Base-by-base conservation (phyloP, 495 filamentous ascomycete species). In the Podospora tetraspora region DNA sequence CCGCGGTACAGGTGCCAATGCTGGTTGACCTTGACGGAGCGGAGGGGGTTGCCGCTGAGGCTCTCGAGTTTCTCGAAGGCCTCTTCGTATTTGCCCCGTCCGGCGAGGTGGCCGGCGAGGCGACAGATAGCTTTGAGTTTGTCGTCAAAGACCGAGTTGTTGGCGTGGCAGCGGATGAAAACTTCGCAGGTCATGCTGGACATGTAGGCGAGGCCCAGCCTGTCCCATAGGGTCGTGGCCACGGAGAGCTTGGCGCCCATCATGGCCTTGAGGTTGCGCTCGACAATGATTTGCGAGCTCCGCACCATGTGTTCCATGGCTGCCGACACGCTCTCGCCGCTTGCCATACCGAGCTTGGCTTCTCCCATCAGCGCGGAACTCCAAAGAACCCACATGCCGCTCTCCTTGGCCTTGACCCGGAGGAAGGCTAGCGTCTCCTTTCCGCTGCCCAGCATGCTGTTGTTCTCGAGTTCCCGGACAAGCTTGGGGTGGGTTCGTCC, bases 281-380 rank as follows among this genome's bases (percentile, higher is more conserved):
- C 88, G 60, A 94, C 85, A 66, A 92, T 90, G 37, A 97, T 79
- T 72, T 96, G 91, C 0, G 92, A 92, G 68, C 91, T 89, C 74
- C 93, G 90, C 37, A 90, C 82, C 66, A 97, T 85, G 70, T 87
- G 85, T 74, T 97, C 94, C 63, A 95, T 81, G 8, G 91, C 90
- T 22, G 85, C 85, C 0, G 92, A 83, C 61, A 94, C 81, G 73
- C 89, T 92, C 71, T 96, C 94, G 69, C 94, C 94, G 84, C 92
- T 75, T 10, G 77, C 75, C 70, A 97, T 83, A 34, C 86, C 84
- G 61, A 95, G 80, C 76, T 92, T 96, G 4, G 94, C 92, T 77
- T 98, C 94, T 67, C 90, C 93, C 64, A 97, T 82, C 30, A 96
- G 80, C 0, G 93, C 90, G 4, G 92, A 93, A 70, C 91, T 94